A percentile compares a stretch with the other conserved stretches of the same genome.
Evolutionary conservation across 495 filamentous ascomycete species (phyloP).

Genomic region (Talaromyces nanjingensis): DNA sequence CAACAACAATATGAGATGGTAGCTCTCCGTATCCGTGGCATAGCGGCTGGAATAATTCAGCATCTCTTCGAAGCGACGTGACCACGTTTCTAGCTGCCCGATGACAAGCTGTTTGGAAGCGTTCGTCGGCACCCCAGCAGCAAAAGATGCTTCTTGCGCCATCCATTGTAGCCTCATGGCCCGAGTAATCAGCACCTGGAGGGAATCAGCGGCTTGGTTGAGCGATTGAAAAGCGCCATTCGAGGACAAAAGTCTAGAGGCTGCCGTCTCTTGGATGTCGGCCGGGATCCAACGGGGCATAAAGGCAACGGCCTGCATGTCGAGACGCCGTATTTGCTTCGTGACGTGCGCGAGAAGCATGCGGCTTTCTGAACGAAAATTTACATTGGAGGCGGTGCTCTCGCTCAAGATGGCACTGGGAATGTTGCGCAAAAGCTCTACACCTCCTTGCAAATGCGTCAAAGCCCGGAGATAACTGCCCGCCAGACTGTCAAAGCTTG

Average conservation of each 20-base stretch:
- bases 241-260: background rate
- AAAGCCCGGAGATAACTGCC: background rate
- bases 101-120: background rate
- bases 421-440: background rate
- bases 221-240: background rate
- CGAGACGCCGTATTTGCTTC: background rate
- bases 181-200: background rate
- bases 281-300: background rate
- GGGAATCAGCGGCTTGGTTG: background rate
- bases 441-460: background rate
- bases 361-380: background rate
- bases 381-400: background rate
- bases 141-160: background rate
- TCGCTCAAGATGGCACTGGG: background rate
- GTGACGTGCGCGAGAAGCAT: background rate
- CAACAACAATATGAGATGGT: background rate
- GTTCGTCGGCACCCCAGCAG: background rate
- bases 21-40: background rate
- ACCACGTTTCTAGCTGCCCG: background rate
- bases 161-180: background rate
- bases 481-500: background rate
- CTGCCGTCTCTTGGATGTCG: background rate
- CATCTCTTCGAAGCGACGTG: background rate
- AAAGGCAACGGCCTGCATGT: constrained; percentile 1
- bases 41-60: background rate